These are phyloP conservation scores for Aphanocladium album DNA, from an alignment of 2,329 filamentous ascomycete genomes.

Conservation along the genomic window DNA sequence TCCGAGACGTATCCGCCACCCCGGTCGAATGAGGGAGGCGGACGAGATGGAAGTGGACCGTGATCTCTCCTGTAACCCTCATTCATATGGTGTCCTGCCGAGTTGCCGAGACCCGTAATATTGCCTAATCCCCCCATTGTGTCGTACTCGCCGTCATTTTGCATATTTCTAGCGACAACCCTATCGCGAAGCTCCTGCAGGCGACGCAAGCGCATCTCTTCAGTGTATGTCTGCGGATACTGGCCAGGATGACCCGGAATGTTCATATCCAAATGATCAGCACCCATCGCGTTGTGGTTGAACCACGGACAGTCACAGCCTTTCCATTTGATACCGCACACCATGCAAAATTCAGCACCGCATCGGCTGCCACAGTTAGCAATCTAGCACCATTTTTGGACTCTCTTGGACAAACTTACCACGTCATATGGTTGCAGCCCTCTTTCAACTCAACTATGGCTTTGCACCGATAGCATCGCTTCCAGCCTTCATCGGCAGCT, in stretches of 20 bases:
- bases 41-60: conserved; percentile 18
- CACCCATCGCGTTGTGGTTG: conserved; percentile 53
- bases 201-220: conserved; percentile 41
- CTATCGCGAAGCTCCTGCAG: conserved; percentile 45
- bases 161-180: conserved; percentile 32
- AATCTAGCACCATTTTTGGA: neutral
- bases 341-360: conserved; percentile 80
- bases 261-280: conserved; percentile 50
- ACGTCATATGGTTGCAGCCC: conserved; percentile 85
- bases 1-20: conserved; percentile 39
- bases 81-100: conserved; percentile 55
- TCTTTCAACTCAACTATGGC: conserved; percentile 73
- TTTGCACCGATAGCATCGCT: conserved; percentile 69
- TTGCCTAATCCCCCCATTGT: conserved; percentile 30
- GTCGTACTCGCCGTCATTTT: conserved; percentile 33
- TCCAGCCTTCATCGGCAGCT: conserved; percentile 65
- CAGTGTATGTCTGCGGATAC: conserved; percentile 36
- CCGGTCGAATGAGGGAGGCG: conserved; percentile 21
- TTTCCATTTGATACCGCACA: conserved; percentile 79
- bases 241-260: conserved; percentile 34
- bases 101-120: conserved; percentile 43
- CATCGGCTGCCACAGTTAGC: conserved; percentile 54
- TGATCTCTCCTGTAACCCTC: conserved; percentile 45
- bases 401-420: conserved; percentile 47
- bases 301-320: conserved; percentile 79